Percentiles rank a stretch among this genome's conserved stretches.
These are phyloP conservation scores for Albizia julibrissin DNA, from an alignment of 306 rosid genomes.

Conservation along the genomic window DNA sequence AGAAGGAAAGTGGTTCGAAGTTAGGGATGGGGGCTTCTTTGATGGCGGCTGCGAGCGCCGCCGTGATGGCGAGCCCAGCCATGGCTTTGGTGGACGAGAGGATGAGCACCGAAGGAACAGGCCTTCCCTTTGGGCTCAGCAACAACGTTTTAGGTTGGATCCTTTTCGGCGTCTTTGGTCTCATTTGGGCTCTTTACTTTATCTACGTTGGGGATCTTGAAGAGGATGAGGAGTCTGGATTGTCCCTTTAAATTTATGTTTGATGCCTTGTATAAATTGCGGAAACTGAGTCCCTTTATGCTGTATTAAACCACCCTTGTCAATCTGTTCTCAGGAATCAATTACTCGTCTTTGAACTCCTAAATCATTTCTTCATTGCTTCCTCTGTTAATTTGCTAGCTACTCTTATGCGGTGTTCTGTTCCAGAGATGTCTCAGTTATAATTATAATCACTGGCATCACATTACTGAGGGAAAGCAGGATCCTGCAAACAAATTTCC, in stretches of 20 bases:
- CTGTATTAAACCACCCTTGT: slow-evolving; percentile 38
- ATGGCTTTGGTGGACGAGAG: slow-evolving; percentile 96
- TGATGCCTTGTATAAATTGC: slow-evolving; percentile 43
- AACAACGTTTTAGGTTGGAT: slow-evolving; percentile 92
- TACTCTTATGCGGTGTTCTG: neutral
- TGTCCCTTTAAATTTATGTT: slow-evolving; percentile 59
- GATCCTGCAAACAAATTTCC: neutral
- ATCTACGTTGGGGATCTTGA: slow-evolving; percentile 69
- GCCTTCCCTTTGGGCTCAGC: slow-evolving; percentile 95
- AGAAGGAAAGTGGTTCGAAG: slow-evolving; percentile 44
- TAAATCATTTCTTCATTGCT: slow-evolving; percentile 1
- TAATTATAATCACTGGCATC: neutral
- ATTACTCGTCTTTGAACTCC: slow-evolving; percentile 20
- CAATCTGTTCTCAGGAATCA: slow-evolving; percentile 18
- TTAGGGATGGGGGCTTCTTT: slow-evolving; percentile 67
- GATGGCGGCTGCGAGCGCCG: slow-evolving; percentile 59
- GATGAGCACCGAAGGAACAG: slow-evolving; percentile 93
- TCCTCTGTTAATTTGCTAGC: neutral
- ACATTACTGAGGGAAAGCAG: neutral
- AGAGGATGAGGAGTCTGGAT: slow-evolving; percentile 93
- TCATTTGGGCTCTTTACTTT: slow-evolving; percentile 67
- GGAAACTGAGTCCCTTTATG: slow-evolving; percentile 21
- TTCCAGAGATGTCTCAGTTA: neutral
- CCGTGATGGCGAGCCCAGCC: slow-evolving; percentile 78
- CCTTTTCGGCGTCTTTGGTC: slow-evolving; percentile 71